Base-by-base conservation (phyloP, 2,329 filamentous ascomycete genomes). In the Exserohilum rostratum region DNA sequence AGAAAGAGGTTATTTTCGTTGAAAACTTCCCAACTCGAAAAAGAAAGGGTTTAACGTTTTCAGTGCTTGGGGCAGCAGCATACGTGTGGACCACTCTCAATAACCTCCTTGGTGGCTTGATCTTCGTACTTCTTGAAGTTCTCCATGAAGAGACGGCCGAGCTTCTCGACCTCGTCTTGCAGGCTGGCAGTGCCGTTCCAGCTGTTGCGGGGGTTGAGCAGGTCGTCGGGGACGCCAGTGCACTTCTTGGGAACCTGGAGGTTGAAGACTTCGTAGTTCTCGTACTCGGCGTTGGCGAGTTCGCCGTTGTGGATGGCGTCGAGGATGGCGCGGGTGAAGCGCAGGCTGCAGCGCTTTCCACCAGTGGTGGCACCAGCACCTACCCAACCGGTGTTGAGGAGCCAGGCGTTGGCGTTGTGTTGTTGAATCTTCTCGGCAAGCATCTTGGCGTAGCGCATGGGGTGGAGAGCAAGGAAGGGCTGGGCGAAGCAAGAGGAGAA, bases 401-500 rank as follows among this genome's bases (percentile, higher is more conserved):
- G 85, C 95, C 95, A 99, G 70, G 93, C 95, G 77, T 96, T 96
- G 80, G 92, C 89, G 72, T 92, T 90, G 88, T 99, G 92, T 68
- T 91, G 78, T 73, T 93, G 86, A 75, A 99, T 99, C 89, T 98
- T 98, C 78, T 97, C 91, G 33, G 95, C 95, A 59, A 99, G 85
- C 95, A 99, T 99, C 83, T 89, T 89, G 68, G 95, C 95, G 81
- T 99, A 99, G 78, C 91, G 90, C 95, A 99, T 99, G 70, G 95
- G 95, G 85, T 99, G 95, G 55, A 99, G 88, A 37, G 95, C 95
- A 71, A 99, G 83, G 91, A 99, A 99, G 60, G 95, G 95, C 82
- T 99, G 95, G 52, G 95, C 95, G 80, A 99, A 99, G 87, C 95
- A 99, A 48, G 93, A 96, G 22, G 93, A 98, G 87, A 99, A 99